Conservation (phyloP, 2,329 filamentous ascomycete genomes). For the Penicillium sp. region DNA sequence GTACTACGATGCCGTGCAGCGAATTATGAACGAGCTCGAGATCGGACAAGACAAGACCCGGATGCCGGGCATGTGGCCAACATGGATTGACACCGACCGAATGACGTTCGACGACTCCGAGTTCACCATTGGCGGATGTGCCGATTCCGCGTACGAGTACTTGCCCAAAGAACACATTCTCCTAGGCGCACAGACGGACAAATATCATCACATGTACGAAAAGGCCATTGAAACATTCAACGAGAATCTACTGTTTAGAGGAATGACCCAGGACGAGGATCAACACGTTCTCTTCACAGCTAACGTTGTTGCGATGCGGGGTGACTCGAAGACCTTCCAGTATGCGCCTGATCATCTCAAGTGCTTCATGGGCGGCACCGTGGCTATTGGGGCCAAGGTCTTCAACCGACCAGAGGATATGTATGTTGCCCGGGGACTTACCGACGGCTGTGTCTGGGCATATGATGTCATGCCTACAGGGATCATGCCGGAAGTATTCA, state of each 20-base stretch:
- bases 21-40: slow-evolving; percentile 75
- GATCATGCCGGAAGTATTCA: slow-evolving; percentile 61
- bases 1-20: slow-evolving; percentile 85
- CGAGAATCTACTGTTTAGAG: slow-evolving; percentile 44
- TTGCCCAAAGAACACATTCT: slow-evolving; percentile 50
- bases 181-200: slow-evolving; percentile 40
- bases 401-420: slow-evolving; percentile 56
- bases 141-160: slow-evolving; percentile 52
- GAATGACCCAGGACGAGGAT: slow-evolving; percentile 41
- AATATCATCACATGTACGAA: slow-evolving; percentile 46
- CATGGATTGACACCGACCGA: slow-evolving; percentile 60
- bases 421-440: slow-evolving; percentile 54
- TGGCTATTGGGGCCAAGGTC: slow-evolving; percentile 57
- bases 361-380: slow-evolving; percentile 62
- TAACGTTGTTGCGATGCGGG: slow-evolving; percentile 23
- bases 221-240: slow-evolving; percentile 39
- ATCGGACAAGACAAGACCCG: slow-evolving; percentile 68
- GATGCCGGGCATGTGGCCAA: slow-evolving; percentile 77
- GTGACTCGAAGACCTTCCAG: slow-evolving; percentile 20
- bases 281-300: slow-evolving; percentile 42
- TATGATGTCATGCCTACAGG: slow-evolving; percentile 57
- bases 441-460: slow-evolving; percentile 61
- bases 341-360: slow-evolving; percentile 55
- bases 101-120: slow-evolving; percentile 30
- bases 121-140: slow-evolving; percentile 46